These are phyloP conservation scores for bread wheat (Triticum aestivum) DNA, from an alignment of 176 grass and related monocot species.

Conservation along the genomic window IWGSC_CS_RefSeq_v2.1 NC_057810.1:570729579-570730078, in stretches of 20 bases:
- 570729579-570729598: neutral
- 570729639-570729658: neutral
- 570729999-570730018: neutral
- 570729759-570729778: neutral
- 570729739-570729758: neutral
- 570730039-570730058: no score
- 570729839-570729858: neutral
- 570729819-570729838: neutral
- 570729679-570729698: neutral
- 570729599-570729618: neutral
- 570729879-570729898: constrained; percentile 14
- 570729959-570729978: neutral
- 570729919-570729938: neutral
- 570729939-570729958: neutral
- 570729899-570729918: neutral
- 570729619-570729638: neutral
- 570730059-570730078: no score
- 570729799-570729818: neutral
- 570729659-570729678: neutral
- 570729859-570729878: neutral
- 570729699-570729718: neutral
- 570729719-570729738: neutral
- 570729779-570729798: neutral
- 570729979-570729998: neutral
- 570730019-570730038: no score